Conservation (phyloP, 345 rosid genomes). For the Eutrema yunnanense region DNA sequence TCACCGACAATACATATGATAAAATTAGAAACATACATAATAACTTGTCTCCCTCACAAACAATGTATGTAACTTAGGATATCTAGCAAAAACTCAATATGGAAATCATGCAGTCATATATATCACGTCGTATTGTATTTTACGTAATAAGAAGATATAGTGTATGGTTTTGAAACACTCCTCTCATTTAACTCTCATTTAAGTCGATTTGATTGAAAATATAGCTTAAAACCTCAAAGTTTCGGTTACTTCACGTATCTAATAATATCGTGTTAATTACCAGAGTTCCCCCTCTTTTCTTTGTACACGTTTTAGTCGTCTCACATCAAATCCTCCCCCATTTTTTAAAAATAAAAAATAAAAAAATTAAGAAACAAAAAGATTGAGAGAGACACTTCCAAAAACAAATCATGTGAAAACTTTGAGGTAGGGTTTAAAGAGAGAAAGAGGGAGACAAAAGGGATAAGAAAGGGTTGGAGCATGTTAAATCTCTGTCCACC, state of each 20-base stretch:
- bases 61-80: background rate
- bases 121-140: background rate
- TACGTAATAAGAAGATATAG: background rate
- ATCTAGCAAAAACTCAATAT: background rate
- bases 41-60: background rate
- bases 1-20: background rate
- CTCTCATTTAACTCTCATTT: background rate
- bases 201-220: background rate
- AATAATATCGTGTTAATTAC: background rate
- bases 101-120: background rate
- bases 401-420: slow-evolving; percentile 29
- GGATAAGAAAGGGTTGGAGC: slow-evolving; percentile 33
- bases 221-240: background rate
- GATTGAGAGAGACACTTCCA: slow-evolving; percentile 19
- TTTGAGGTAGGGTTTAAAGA: background rate
- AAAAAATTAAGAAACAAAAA: background rate
- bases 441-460: slow-evolving; percentile 9
- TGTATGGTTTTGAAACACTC: background rate
- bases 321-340: background rate
- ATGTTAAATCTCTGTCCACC: slow-evolving; percentile 24
- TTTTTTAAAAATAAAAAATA: background rate
- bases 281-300: background rate
- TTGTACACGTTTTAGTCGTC: slow-evolving; percentile 24
- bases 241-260: slow-evolving; percentile 21
- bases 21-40: background rate